Percentiles rank a stretch among this genome's conserved stretches.
Evolutionary conservation across 371 early-diverging fungal genomes (phyloP).

Genomic region (Haplosporangium sp.): DNA sequence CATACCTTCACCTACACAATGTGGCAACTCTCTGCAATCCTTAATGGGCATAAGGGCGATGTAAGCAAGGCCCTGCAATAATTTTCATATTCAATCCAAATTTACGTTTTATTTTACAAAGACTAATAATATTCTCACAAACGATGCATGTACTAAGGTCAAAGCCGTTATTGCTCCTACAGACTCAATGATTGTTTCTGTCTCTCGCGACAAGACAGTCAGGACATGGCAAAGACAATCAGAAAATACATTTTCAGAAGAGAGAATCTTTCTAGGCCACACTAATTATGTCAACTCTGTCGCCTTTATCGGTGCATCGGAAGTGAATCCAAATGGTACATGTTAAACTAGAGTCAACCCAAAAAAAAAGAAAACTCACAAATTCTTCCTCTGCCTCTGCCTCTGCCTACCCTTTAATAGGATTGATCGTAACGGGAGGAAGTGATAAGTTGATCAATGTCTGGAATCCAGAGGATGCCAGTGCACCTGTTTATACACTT

Average conservation of each 20-base stretch:
- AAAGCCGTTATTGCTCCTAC: slow-evolving; percentile 76
- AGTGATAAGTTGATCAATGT: slow-evolving; percentile 87
- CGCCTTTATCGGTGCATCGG: slow-evolving; percentile 69
- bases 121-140: neutral
- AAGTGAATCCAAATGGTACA: slow-evolving; percentile 74
- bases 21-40: slow-evolving; percentile 55
- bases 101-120: no score
- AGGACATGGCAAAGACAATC: slow-evolving; percentile 71
- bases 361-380: neutral
- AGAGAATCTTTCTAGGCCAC: slow-evolving; percentile 75
- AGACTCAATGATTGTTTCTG: slow-evolving; percentile 77
- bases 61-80: slow-evolving; percentile 15
- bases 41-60: slow-evolving; percentile 49
- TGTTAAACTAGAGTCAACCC: neutral
- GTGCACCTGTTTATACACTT: slow-evolving; percentile 74
- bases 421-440: slow-evolving; percentile 86
- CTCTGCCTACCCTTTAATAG: slow-evolving; percentile 53
- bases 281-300: slow-evolving; percentile 86
- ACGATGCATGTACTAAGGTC: slow-evolving; percentile 63
- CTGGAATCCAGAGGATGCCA: slow-evolving; percentile 73
- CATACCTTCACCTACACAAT: slow-evolving; percentile 4
- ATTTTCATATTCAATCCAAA: no score
- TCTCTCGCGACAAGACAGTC: slow-evolving; percentile 82
- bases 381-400: neutral
- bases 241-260: slow-evolving; percentile 63